A percentile compares a stretch with the other conserved stretches of the same genome.
Evolutionary conservation across 2,329 filamentous ascomycete genomes (phyloP).

Genomic region (Aspergillus sp.): DNA sequence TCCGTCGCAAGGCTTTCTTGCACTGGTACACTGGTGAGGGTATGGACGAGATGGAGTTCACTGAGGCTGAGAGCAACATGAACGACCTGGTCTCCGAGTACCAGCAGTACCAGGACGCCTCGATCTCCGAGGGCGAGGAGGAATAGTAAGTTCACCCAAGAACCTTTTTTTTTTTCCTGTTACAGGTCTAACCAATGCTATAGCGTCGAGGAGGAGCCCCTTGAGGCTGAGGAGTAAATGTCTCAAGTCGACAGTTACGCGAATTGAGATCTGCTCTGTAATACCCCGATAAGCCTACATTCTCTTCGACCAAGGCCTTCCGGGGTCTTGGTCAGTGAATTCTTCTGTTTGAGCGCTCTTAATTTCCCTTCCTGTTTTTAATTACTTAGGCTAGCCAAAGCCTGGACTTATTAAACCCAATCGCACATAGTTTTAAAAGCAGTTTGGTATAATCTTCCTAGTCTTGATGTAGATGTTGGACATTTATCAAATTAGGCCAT

Average conservation of each 20-base stretch:
- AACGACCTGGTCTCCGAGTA: constrained; percentile 99
- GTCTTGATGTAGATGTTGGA: no score
- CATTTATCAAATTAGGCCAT: no score
- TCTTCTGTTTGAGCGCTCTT: constrained; percentile 43
- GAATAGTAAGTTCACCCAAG: constrained; percentile 62
- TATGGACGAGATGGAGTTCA: constrained; percentile 99
- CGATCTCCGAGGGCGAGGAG: constrained; percentile 95
- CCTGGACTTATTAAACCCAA: constrained; percentile 26
- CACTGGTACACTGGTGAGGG: constrained; percentile 99
- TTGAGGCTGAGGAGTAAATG: constrained; percentile 71
- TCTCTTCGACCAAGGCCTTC: constrained; percentile 28
- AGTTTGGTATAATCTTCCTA: constrained; percentile 19
- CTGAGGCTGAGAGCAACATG: constrained; percentile 99
- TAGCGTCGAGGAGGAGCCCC: constrained; percentile 73
- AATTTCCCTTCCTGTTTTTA: constrained; percentile 39
- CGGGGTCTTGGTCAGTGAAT: constrained; percentile 27
- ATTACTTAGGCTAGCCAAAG: constrained; percentile 29
- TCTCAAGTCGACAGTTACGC: constrained; percentile 16
- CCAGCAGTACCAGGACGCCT: constrained; percentile 99
- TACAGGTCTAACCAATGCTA: constrained; percentile 22
- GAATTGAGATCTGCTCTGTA: constrained; percentile 39
- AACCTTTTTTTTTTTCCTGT: not conserved
- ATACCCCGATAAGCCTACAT: constrained; percentile 41
- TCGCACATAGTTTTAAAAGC: constrained; percentile 39
- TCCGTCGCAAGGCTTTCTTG: constrained; percentile 99